These are phyloP conservation scores for Pichia sp. DNA, from an alignment of 1,139 yeast genomes.

Conservation along the genomic window DNA sequence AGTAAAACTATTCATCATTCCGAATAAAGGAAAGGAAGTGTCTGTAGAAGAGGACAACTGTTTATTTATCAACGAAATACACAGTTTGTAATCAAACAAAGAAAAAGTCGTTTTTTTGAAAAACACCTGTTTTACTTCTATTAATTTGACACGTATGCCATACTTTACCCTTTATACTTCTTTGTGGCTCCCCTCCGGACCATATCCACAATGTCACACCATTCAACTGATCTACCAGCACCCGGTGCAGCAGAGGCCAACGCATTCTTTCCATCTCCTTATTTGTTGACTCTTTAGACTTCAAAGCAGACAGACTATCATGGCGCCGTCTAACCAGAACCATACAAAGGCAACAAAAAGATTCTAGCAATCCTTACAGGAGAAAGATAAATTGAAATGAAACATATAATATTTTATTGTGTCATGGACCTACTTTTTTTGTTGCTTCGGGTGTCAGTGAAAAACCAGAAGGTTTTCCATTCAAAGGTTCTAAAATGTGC, in stretches of 20 bases:
- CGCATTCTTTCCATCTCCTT: slow-evolving; percentile 14
- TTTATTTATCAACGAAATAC: too few species aligned
- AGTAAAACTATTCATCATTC: too few species aligned
- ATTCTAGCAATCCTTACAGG: slow-evolving; percentile 8
- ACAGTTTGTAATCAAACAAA: too few species aligned
- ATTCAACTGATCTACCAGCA: slow-evolving; percentile 1
- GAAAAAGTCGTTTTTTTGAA: too few species aligned
- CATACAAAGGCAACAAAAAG: slow-evolving; percentile 9
- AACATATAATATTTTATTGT: slow-evolving; percentile 9
- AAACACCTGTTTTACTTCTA: too few species aligned
- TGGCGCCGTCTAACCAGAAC: slow-evolving; percentile 9
- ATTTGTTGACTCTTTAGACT: slow-evolving; percentile 3
- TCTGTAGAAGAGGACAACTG: neutral
- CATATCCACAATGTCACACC: neutral
- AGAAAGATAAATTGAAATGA: slow-evolving; percentile 13
- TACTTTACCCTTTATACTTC: too few species aligned
- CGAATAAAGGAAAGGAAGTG: too few species aligned
- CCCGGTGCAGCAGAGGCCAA: slow-evolving; percentile 10
- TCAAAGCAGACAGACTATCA: slow-evolving; percentile 10
- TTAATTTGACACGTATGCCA: too few species aligned
- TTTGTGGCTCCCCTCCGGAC: neutral
- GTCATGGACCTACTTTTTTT: slow-evolving; percentile 13
- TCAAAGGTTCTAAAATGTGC: slow-evolving; percentile 8
- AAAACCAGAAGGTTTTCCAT: slow-evolving; percentile 5
- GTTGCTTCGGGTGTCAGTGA: slow-evolving; percentile 7